Evolutionary conservation across 1,284 basidiomycete genomes (phyloP).

Genomic region (Omphalotus olearius): DNA sequence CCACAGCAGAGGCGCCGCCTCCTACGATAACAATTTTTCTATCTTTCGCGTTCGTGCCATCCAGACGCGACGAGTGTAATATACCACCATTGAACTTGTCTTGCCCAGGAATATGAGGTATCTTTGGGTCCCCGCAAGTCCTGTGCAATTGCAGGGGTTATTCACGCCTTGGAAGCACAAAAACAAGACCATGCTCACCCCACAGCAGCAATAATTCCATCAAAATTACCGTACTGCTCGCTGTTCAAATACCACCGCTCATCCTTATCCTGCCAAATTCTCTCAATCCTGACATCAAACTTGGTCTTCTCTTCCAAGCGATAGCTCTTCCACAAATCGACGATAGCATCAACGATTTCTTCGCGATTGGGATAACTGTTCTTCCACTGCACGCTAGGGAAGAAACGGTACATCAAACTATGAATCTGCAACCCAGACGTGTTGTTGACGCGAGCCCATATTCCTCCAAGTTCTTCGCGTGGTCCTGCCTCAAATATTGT

Average conservation of each 20-base stretch:
- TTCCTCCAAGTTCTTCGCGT: slow-evolving; percentile 40
- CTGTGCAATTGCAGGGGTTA: slow-evolving; percentile 17
- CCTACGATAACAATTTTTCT: slow-evolving; percentile 54
- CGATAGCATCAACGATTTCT: slow-evolving; percentile 47
- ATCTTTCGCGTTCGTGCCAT: slow-evolving; percentile 33
- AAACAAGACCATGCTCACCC: slow-evolving; percentile 52
- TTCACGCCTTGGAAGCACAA: slow-evolving; percentile 46
- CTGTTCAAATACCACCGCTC: slow-evolving; percentile 49
- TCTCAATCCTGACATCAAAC: slow-evolving; percentile 36
- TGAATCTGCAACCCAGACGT: slow-evolving; percentile 62
- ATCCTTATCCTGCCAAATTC: slow-evolving; percentile 52
- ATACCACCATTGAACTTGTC: slow-evolving; percentile 26
- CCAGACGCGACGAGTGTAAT: slow-evolving; percentile 55
- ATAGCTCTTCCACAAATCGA: slow-evolving; percentile 12
- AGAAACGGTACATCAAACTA: slow-evolving; percentile 53
- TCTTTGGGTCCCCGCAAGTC: slow-evolving; percentile 14
- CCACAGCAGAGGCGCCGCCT: slow-evolving; percentile 57
- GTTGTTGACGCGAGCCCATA: slow-evolving; percentile 53
- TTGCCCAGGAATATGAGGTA: slow-evolving; percentile 14
- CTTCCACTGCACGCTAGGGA: slow-evolving; percentile 44
- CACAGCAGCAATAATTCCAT: slow-evolving; percentile 52
- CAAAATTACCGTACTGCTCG: slow-evolving; percentile 44
- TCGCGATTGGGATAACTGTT: slow-evolving; percentile 48
- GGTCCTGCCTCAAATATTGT: slow-evolving; percentile 40
- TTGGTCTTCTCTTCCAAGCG: slow-evolving; percentile 4